Evolutionary conservation across 1,284 basidiomycete genomes (phyloP), one percentile per base, ranked within the genome.

Genomic region (Naganishia sp.): DNA sequence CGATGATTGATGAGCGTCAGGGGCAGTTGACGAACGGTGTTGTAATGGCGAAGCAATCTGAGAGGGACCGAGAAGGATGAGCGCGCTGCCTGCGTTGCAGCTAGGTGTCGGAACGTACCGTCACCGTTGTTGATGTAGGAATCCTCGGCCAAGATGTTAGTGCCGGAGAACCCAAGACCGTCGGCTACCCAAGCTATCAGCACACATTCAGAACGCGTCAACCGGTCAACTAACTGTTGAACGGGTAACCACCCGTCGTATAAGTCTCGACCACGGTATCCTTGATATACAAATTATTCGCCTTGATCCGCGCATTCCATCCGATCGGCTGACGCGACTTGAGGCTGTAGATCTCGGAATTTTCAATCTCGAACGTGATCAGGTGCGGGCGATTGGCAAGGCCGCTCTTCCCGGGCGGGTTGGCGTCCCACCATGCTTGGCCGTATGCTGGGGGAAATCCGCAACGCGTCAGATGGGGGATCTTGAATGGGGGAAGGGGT

Each of bases 251-350:
- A 59, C 81, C 81, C 28, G 80, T 75, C 7, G 82, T 81, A 54
- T 75, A 74, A 2, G 83, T 82, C 65, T 83, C 82, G 28, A 83
- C 80, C 64, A 81, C 82, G 59, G 82, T 80, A 71, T 83, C 79
- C 67, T 79, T 74, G n/a, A 83, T 79, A 43, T 75, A 77, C 52
- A 83, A 76, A 67, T 84, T 82, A 68, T 75, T 74, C 0, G 82
- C 83, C n/a, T 79, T 78, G 46, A 83, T 69, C 65, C 81, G 80
- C 75, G 79, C 81, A 6, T 82, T 81, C 83, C 82, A 83, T 2
- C 82, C 83, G 65, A 83, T 75, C 18, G 83, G 83, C 65, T 83
- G 82, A 71, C 81, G 80, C 55, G 82, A 77, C 72, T 84, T 83
- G 60, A 83, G 73, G 55, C 80, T 75, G 36, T 73, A 72, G 55